Evolutionary conservation across 2,329 filamentous ascomycete genomes (phyloP), one percentile per base, ranked within the genome.

Genomic region (Nothopassalora personata): DNA sequence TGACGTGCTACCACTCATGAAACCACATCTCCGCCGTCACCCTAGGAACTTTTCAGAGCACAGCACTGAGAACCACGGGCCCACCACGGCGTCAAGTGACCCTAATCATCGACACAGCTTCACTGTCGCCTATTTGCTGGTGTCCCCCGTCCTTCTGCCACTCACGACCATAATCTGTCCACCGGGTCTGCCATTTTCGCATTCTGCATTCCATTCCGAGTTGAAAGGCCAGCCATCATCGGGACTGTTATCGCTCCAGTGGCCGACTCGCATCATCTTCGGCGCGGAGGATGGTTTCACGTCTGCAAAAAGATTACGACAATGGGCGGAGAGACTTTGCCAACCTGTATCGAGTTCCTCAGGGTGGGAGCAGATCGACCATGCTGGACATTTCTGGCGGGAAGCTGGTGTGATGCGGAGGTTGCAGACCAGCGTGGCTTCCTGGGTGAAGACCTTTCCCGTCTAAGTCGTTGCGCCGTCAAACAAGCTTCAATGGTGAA

Each of bases 251-350:
- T 74, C 83, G 1, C 71, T 74, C 36, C 62, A 64, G 1, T 80
- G 86, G 66, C 79, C 80, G 0, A 87, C 87, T 0, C 72, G 96
- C 34, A 86, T 84, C 0, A 73, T 96, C 0, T 96, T 86, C 68
- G 93, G 92, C 1, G 84, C 87, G 53, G 78, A 82, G 4, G 92
- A 97, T 72, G 75, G 81, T 0, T 95, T 97, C 64, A 86, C 89
- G 1, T 82, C 86, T 0, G 78, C 77, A 3, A 81, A 79, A 59
- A 89, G 84, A 71, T 77, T 92, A 65, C 80, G 82, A 10, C 75
- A 78, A 0, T 96, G 92, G 92, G 78, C 79, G 9, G 74, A 76
- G 45, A 80, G 77, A 60, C 74, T 92, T 4, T 19, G 46, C 48
- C 71, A 74, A 18, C 70, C 56, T 4, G 69, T 68, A 4, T 43